Evolutionary conservation across 495 filamentous ascomycete genomes (phyloP), one percentile per base, ranked within the genome.

Genomic region (Cercophora newfieldiana): DNA sequence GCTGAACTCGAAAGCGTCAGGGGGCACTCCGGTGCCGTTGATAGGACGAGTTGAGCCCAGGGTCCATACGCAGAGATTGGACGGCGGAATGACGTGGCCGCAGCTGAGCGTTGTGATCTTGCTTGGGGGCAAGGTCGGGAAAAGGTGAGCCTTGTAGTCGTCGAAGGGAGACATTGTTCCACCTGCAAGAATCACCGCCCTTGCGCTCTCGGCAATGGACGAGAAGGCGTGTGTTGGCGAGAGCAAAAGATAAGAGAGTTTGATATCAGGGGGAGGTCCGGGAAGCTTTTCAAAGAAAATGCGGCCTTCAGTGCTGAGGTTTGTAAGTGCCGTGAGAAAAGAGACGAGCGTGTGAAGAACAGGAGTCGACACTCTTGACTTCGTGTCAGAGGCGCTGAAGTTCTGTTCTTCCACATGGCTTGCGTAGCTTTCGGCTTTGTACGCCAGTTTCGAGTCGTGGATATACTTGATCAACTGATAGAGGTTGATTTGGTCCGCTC

Each of bases 101-200:
- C 93, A 98, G 60, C 91, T 97, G 21, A 97, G 86, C 1, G 92
- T 96, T 3, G 82, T 86, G 29, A 98, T 84, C 48, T 87, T 87
- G 7, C 80, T 78, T 4, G 81, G 70, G 0, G 86, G 77, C 0
- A 96, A 72, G 64, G 91, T 90, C 0, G 93, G 89, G 71, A 99
- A 95, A 18, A 99, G 83, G 69, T 96, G 90, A 6, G 88, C 83
- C 57, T 83, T 85, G 74, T 96, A 98, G 74, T 97, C 95, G 25
- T 88, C 85, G 84, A 99, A 95, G 2, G 96, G 95, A 44, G 94
- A 96, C 96, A 99, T 99, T 8, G 95, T 99, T 2, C 95, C 95
- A 59, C 95, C 95, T 14, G 93, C 96, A 18, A 99, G 79, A 55
- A 99, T 91, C 2, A 98, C 92, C 3, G 95, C 91, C 57, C 92